Conservation (phyloP, 202 grass and related monocot genomes). For the Cymbopogon flexuosus region DNA sequence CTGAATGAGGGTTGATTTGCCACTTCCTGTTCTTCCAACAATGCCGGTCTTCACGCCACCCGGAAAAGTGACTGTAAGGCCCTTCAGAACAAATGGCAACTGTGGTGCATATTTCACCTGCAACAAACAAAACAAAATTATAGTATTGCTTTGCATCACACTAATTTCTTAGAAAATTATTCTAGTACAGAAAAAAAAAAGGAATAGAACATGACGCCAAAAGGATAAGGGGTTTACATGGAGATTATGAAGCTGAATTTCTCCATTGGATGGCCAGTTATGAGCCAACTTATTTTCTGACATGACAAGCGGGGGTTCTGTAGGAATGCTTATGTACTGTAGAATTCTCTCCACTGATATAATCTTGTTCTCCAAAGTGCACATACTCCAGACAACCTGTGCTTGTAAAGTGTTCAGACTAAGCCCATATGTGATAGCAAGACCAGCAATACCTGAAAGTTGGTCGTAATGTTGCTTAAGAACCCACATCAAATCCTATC, state of each 20-base stretch:
- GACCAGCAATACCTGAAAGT: slow-evolving; percentile 72
- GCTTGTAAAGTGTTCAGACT: slow-evolving; percentile 73
- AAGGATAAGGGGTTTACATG: slow-evolving; percentile 41
- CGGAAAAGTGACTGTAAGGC: slow-evolving; percentile 69
- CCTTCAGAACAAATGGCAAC: slow-evolving; percentile 85
- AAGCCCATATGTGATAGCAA: slow-evolving; percentile 89
- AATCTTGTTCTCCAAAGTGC: slow-evolving; percentile 73
- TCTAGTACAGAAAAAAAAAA: background rate
- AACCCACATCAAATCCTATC: background rate
- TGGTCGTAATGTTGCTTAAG: slow-evolving; percentile 6
- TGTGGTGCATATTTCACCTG: slow-evolving; percentile 78
- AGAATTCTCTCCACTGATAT: slow-evolving; percentile 94
- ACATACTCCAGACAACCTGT: slow-evolving; percentile 65
- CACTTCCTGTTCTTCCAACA: slow-evolving; percentile 91
- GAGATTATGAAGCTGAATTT: slow-evolving; percentile 50
- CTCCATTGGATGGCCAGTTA: slow-evolving; percentile 66
- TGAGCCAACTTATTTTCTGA: slow-evolving; percentile 36
- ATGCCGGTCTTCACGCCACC: slow-evolving; percentile 90
- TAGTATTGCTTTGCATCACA: background rate
- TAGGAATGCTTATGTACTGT: slow-evolving; percentile 66
- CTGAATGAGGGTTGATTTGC: slow-evolving; percentile 90
- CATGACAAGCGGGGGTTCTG: slow-evolving; percentile 64
- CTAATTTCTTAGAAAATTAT: background rate
- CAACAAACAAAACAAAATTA: slow-evolving; percentile 7
- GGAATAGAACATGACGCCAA: background rate